These are phyloP conservation scores for Fraxinus sp. DNA, from an alignment of 305 asterid genomes.

Conservation along the genomic window DNA sequence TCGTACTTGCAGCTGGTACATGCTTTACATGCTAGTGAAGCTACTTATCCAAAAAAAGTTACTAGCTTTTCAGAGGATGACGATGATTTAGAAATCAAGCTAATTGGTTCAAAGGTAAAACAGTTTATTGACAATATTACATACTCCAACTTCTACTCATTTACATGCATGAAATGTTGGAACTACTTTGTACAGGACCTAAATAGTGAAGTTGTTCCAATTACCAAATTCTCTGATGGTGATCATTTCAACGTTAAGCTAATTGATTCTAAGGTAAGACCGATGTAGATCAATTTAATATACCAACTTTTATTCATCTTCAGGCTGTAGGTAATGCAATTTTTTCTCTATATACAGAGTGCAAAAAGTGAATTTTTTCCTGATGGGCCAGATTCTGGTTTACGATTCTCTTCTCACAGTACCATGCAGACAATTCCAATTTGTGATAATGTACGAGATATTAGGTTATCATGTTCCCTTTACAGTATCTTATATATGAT, in stretches of 20 bases:
- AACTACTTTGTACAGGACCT: slow-evolving; percentile 34
- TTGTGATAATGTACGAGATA: slow-evolving; percentile 34
- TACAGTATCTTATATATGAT: not conserved
- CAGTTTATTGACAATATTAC: not conserved
- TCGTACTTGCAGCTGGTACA: slow-evolving; percentile 71
- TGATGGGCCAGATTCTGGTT: slow-evolving; percentile 32
- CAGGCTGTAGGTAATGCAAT: slow-evolving; percentile 17
- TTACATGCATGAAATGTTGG: slow-evolving; percentile 18
- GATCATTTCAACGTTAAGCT: slow-evolving; percentile 52
- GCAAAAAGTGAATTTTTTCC: slow-evolving; percentile 33
- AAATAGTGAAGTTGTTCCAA: slow-evolving; percentile 38
- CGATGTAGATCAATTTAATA: not conserved
- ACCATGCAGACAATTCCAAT: slow-evolving; percentile 28
- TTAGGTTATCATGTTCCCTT: slow-evolving; percentile 17
- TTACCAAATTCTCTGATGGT: slow-evolving; percentile 36
- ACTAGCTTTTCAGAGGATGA: slow-evolving; percentile 47
- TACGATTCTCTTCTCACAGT: slow-evolving; percentile 35
- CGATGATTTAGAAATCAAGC: slow-evolving; percentile 54
- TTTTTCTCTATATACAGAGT: slow-evolving; percentile 35
- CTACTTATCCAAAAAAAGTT: slow-evolving; percentile 41
- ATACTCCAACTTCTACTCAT: slow-evolving; percentile 18
- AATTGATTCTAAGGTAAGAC: slow-evolving; percentile 31
- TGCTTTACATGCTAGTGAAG: slow-evolving; percentile 55
- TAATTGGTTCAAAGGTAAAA: slow-evolving; percentile 51
- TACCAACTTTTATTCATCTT: slow-evolving; percentile 25